Conservation (phyloP, 2,329 filamentous ascomycete species). For the Drechslerella coelobrocha region DNA sequence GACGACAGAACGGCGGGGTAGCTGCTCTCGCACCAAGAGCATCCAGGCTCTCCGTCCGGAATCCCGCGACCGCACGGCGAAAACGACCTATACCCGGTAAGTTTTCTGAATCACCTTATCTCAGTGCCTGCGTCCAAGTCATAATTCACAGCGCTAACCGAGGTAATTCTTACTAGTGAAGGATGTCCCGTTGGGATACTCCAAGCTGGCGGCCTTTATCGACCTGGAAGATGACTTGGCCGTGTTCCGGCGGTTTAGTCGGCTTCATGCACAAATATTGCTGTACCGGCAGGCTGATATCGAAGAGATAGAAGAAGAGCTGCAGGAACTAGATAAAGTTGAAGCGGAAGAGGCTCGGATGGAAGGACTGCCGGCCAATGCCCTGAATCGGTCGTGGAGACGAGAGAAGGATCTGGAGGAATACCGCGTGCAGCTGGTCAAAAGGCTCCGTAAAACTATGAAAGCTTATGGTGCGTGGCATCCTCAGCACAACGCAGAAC, state of each 20-base stretch:
- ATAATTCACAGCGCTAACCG: slow-evolving; percentile 17
- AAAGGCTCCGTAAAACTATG: slow-evolving; percentile 36
- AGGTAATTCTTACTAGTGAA: slow-evolving; percentile 12
- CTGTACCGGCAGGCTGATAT: slow-evolving; percentile 46
- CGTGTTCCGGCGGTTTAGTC: slow-evolving; percentile 42
- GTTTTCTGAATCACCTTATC: background rate
- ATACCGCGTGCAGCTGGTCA: slow-evolving; percentile 30
- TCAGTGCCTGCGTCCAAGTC: background rate
- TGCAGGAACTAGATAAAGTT: slow-evolving; percentile 21
- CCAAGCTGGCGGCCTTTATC: slow-evolving; percentile 44
- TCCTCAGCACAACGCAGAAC: background rate
- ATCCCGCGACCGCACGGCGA: background rate
- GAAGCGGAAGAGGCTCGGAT: slow-evolving; percentile 23
- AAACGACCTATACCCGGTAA: slow-evolving; percentile 36
- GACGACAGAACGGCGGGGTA: slow-evolving; percentile 15
- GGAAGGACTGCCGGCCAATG: slow-evolving; percentile 12
- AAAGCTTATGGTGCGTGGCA: slow-evolving; percentile 30
- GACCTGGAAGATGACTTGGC: slow-evolving; percentile 37
- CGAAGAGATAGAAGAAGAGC: slow-evolving; percentile 42
- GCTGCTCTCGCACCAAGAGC: background rate
- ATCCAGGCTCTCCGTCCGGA: slow-evolving; percentile 6
- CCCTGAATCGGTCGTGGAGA: slow-evolving; percentile 34
- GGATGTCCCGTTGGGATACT: slow-evolving; percentile 35
- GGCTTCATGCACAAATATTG: slow-evolving; percentile 30
- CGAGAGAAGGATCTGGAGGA: slow-evolving; percentile 43